Conservation (phyloP, 2,329 filamentous ascomycete species). For the Cladosporium sp. region DNA sequence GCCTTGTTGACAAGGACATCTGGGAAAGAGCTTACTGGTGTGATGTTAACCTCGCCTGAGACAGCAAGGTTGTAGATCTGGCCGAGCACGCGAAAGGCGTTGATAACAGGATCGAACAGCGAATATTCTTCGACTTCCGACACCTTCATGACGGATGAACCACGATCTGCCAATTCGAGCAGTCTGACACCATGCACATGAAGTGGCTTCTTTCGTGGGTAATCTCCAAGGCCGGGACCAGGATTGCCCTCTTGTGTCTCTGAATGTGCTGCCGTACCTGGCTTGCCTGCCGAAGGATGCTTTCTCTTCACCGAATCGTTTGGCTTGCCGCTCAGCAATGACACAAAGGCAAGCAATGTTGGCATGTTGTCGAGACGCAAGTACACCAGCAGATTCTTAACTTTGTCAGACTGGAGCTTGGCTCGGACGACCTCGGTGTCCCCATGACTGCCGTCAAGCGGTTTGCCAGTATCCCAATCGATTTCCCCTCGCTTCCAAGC, state of each 20-base stretch:
- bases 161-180: slow-evolving; percentile 92
- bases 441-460: slow-evolving; percentile 32
- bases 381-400: slow-evolving; percentile 64
- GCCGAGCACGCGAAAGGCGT: slow-evolving; percentile 84
- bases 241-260: too few species aligned
- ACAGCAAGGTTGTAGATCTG: slow-evolving; percentile 78
- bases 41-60: slow-evolving; percentile 74
- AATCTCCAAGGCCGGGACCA: too few species aligned
- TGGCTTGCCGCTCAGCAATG: slow-evolving; percentile 45
- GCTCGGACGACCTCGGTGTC: too few species aligned
- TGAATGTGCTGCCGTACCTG: too few species aligned
- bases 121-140: slow-evolving; percentile 73
- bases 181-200: slow-evolving; percentile 77
- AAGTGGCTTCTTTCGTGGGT: too few species aligned
- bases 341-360: slow-evolving; percentile 75
- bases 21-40: slow-evolving; percentile 72
- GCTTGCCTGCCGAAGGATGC: too few species aligned
- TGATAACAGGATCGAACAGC: slow-evolving; percentile 74
- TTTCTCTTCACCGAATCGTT: too few species aligned
- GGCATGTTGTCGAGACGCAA: slow-evolving; percentile 78
- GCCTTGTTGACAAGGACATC: slow-evolving; percentile 69
- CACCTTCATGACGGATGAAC: slow-evolving; percentile 92
- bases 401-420: too few species aligned
- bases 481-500: slow-evolving; percentile 80
- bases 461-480: slow-evolving; percentile 71